Conservation (phyloP, 2,329 filamentous ascomycete species). For the Fusarium scirpi region DNA sequence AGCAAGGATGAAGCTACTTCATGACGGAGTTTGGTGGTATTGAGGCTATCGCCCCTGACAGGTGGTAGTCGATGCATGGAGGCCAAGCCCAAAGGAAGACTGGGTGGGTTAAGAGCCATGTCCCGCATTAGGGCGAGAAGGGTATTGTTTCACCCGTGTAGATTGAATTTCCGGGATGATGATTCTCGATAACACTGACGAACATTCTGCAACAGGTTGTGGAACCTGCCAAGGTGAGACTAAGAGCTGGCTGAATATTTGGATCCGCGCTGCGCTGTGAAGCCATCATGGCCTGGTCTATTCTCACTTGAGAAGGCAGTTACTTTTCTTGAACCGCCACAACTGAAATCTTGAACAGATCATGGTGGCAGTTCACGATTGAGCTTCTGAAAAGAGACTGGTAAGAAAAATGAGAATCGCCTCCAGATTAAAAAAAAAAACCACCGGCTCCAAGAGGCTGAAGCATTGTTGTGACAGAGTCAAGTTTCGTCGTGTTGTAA, state of each 20-base stretch:
- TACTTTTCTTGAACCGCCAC: slow-evolving; percentile 7
- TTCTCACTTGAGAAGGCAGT: background rate
- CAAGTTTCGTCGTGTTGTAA: slow-evolving; percentile 56
- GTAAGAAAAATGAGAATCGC: background rate
- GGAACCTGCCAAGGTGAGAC: slow-evolving; percentile 1
- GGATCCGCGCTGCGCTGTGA: background rate
- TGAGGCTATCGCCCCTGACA: slow-evolving; percentile 31
- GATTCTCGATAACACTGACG: slow-evolving; percentile 2
- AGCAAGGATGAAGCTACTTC: slow-evolving; percentile 36
- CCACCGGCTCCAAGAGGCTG: slow-evolving; percentile 47
- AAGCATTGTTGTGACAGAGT: slow-evolving; percentile 62
- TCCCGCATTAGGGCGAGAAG: slow-evolving; percentile 37
- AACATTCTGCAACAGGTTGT: slow-evolving; percentile 10
- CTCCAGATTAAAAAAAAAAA: background rate
- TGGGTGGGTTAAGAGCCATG: slow-evolving; percentile 23
- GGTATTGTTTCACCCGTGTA: slow-evolving; percentile 35
- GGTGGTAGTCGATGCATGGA: slow-evolving; percentile 21
- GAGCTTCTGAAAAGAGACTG: slow-evolving; percentile 15
- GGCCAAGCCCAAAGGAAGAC: slow-evolving; percentile 32
- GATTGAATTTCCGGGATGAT: slow-evolving; percentile 22
- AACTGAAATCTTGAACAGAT: slow-evolving; percentile 8
- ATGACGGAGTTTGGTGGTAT: slow-evolving; percentile 39
- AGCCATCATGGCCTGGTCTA: background rate
- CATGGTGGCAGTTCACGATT: slow-evolving; percentile 3
- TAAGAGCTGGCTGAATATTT: background rate